phyloP scores from a whole-genome alignment of 2,329 filamentous ascomycete species.

The Aspergillus sp. region DNA sequence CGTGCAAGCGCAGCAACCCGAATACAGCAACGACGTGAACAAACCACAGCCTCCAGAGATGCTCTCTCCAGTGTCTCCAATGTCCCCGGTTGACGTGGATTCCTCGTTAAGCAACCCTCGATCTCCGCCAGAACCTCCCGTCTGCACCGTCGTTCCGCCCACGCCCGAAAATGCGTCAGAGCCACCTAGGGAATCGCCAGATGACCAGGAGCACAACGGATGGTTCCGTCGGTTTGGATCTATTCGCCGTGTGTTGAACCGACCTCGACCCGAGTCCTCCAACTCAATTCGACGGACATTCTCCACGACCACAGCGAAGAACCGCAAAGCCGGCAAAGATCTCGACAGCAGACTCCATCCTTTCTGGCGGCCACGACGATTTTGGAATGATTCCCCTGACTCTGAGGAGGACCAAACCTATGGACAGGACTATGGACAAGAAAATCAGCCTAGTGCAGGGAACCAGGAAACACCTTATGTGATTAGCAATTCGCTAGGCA shows the following conservation, averaged over 20 bases:
- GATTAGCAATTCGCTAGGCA: slow-evolving; percentile 53
- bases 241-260: slow-evolving; percentile 33
- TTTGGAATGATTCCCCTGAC: slow-evolving; percentile 54
- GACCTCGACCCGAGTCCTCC: slow-evolving; percentile 37
- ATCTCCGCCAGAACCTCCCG: slow-evolving; percentile 53
- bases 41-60: slow-evolving; percentile 24
- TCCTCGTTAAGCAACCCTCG: slow-evolving; percentile 58
- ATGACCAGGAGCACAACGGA: slow-evolving; percentile 13
- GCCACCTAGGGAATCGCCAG: slow-evolving; percentile 23
- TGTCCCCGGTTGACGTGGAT: slow-evolving; percentile 35
- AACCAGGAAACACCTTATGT: slow-evolving; percentile 32
- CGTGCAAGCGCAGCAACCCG: slow-evolving; percentile 22
- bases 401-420: slow-evolving; percentile 36
- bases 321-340: slow-evolving; percentile 38
- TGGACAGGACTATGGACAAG: slow-evolving; percentile 19
- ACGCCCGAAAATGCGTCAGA: slow-evolving; percentile 45
- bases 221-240: slow-evolving; percentile 30
- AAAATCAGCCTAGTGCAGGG: slow-evolving; percentile 11
- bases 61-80: slow-evolving; percentile 6
- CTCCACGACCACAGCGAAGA: slow-evolving; percentile 37
- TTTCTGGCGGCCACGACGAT: slow-evolving; percentile 60
- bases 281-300: slow-evolving; percentile 33
- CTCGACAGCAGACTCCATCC: slow-evolving; percentile 51
- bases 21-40: slow-evolving; percentile 6
- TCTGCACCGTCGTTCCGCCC: slow-evolving; percentile 51